Evolutionary conservation across 495 filamentous ascomycete genomes (phyloP).

Genomic region (Hypoxylon intermedium): DNA sequence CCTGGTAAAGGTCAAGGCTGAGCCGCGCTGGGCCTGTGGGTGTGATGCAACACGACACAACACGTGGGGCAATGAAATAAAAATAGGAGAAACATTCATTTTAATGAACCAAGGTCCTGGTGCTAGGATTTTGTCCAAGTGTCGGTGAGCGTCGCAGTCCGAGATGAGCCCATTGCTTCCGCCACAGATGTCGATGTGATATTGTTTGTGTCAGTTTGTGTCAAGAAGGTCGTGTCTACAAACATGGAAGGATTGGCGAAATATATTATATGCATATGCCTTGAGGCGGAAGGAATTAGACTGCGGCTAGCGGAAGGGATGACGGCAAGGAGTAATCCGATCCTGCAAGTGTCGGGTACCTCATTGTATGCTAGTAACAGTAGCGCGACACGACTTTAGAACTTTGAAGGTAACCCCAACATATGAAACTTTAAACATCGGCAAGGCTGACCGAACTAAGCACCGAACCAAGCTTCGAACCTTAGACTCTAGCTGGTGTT

Average conservation of each 20-base stretch:
- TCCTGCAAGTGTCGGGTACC: not conserved
- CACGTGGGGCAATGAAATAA: slow-evolving; percentile 30
- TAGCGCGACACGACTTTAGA: too few relatives aligned
- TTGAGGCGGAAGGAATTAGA: not conserved
- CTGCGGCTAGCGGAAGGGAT: not conserved
- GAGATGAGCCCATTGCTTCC: slow-evolving; percentile 2
- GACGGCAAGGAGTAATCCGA: not conserved
- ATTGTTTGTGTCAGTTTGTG: too few relatives aligned
- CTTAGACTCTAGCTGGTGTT: too few relatives aligned
- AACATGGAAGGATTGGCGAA: too few relatives aligned
- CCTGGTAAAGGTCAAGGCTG: slow-evolving; percentile 15
- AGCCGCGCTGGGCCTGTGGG: slow-evolving; percentile 14
- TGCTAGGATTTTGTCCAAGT: slow-evolving; percentile 20
- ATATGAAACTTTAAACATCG: too few relatives aligned
- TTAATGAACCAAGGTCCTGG: slow-evolving; percentile 32
- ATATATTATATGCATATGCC: too few relatives aligned
- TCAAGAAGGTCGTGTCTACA: too few relatives aligned
- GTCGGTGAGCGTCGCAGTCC: slow-evolving; percentile 29
- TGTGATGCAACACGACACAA: slow-evolving; percentile 13
- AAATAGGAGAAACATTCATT: slow-evolving; percentile 37
- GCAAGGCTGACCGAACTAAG: not conserved
- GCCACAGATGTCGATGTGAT: not conserved
- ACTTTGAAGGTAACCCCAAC: too few relatives aligned
- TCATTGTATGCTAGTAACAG: too few relatives aligned
- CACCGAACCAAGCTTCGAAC: too few relatives aligned